Conservation (phyloP, 2,329 filamentous ascomycete genomes). For the Xylaria sp. region DNA sequence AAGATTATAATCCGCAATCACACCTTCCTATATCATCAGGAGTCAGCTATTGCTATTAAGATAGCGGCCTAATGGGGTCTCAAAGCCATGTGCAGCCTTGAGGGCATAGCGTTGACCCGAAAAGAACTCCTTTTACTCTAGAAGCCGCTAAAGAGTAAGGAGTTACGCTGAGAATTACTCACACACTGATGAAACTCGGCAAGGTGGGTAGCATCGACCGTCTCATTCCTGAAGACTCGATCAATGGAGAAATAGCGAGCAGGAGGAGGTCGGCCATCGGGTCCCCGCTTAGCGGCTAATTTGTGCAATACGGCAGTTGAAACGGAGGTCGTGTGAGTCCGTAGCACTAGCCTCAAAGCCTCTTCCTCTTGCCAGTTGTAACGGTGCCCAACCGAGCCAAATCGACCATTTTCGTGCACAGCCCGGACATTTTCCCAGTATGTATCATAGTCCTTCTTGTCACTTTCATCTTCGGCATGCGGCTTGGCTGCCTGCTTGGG, state of each 20-base stretch:
- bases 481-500: constrained; percentile 76
- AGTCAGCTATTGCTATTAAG: not conserved
- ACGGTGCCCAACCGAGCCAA: constrained; percentile 93
- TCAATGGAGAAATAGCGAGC: constrained; percentile 99
- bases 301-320: constrained; percentile 53
- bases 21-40: constrained; percentile 68
- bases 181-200: constrained; percentile 95
- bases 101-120: not conserved
- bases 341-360: constrained; percentile 61
- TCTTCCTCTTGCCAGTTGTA: constrained; percentile 72
- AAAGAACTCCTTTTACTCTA: not conserved
- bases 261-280: constrained; percentile 66
- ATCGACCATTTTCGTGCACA: constrained; percentile 84
- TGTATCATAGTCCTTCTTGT: constrained; percentile 56
- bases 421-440: constrained; percentile 89
- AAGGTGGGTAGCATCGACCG: constrained; percentile 79
- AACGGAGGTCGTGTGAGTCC: constrained; percentile 20
- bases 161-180: not conserved
- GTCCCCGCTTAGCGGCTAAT: constrained; percentile 52
- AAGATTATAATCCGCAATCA: constrained; percentile 94
- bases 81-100: not conserved
- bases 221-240: constrained; percentile 94
- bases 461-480: constrained; percentile 41
- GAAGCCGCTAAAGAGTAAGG: not conserved
- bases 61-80: not conserved